Conservation (phyloP, 371 early-diverging fungal genomes). For the Mucor lusitanicus region DNA sequence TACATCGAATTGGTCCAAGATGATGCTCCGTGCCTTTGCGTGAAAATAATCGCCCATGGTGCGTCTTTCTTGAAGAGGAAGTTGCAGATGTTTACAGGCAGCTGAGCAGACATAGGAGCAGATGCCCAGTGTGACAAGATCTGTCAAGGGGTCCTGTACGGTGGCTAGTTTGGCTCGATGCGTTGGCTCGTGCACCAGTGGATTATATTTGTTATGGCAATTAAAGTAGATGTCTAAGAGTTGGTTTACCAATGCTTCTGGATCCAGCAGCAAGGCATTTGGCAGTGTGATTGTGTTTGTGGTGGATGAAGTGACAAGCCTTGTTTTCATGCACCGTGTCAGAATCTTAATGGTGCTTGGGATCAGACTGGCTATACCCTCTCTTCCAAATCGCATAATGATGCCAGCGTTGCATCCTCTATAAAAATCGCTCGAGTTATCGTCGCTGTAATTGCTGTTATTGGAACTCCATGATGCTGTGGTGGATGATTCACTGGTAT, state of each 20-base stretch:
- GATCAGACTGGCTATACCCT: not conserved
- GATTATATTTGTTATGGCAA: conserved; percentile 9
- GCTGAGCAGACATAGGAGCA: conserved; percentile 14
- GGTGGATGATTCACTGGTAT: not conserved
- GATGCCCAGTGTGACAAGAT: conserved; percentile 9
- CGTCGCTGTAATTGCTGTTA: not conserved
- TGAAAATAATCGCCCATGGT: conserved; percentile 19
- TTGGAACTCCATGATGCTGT: not conserved
- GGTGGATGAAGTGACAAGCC: not conserved
- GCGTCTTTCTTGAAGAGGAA: not conserved
- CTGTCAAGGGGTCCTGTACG: not conserved
- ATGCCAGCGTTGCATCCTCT: not conserved
- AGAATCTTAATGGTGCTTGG: not conserved
- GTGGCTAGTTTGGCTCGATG: not conserved
- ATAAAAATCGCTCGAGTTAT: not conserved
- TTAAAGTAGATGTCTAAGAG: conserved; percentile 12
- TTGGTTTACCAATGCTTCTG: not conserved
- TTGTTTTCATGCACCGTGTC: not conserved
- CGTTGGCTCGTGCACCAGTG: conserved; percentile 13
- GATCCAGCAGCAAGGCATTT: not conserved
- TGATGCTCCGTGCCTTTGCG: conserved; percentile 7
- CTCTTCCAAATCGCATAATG: not conserved
- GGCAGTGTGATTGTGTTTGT: not conserved
- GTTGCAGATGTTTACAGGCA: conserved; percentile 9
- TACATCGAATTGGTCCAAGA: conserved; percentile 23